These are phyloP conservation scores for Jacaranda mimosifolia DNA, from an alignment of 257 asterid species.

Conservation along the genomic window DNA sequence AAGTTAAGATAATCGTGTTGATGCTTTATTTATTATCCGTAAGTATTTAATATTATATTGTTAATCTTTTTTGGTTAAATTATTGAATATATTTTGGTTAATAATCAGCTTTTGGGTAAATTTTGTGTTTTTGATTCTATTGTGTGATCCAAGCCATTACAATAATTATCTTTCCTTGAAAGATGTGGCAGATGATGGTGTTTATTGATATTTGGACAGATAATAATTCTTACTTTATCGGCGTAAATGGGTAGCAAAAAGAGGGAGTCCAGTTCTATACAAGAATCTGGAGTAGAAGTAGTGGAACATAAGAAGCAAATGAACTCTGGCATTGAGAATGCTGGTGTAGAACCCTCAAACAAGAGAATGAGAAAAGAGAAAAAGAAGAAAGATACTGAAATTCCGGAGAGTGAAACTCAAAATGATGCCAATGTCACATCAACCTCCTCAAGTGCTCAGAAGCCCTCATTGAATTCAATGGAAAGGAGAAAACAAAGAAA, in stretches of 20 bases:
- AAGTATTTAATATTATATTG: background rate
- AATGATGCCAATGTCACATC: constrained; percentile 48
- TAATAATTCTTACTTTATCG: constrained; percentile 2
- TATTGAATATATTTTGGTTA: background rate
- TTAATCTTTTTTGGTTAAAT: background rate
- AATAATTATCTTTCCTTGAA: background rate
- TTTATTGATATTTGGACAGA: constrained; percentile 23
- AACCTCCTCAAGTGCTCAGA: constrained; percentile 40
- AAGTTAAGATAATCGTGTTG: background rate
- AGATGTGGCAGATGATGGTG: constrained; percentile 18
- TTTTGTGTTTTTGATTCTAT: background rate
- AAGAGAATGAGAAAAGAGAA: constrained; percentile 71
- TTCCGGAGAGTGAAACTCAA: constrained; percentile 35
- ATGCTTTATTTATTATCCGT: background rate
- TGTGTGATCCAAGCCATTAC: background rate
- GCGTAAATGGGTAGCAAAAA: constrained; percentile 68
- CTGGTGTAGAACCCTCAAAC: constrained; percentile 47
- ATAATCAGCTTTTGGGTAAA: background rate
- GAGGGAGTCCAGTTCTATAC: constrained; percentile 54
- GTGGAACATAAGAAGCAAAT: constrained; percentile 27
- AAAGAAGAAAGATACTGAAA: constrained; percentile 50
- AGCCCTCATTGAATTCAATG: constrained; percentile 60
- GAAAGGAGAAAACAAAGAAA: constrained; percentile 73
- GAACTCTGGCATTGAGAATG: constrained; percentile 37
- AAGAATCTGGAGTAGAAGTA: constrained; percentile 41